Percentiles rank a stretch among this genome's conserved stretches.
Evolutionary conservation across 306 rosid species (phyloP).

Genomic region (Quercus cerris): DNA sequence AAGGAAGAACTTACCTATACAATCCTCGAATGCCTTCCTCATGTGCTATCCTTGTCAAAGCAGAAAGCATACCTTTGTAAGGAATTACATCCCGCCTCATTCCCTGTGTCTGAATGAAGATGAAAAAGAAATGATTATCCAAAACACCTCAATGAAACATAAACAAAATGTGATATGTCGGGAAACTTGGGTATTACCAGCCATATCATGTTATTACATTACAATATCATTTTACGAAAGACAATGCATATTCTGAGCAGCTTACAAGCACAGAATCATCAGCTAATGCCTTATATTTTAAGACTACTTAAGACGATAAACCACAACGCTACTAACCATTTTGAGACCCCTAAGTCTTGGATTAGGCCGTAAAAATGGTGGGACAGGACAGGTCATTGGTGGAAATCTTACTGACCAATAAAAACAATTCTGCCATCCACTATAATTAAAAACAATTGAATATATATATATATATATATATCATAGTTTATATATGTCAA

Average conservation of each 20-base stretch:
- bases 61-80: slow-evolving; percentile 80
- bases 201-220: neutral
- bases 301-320: neutral
- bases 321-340: neutral
- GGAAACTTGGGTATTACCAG: neutral
- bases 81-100: slow-evolving; percentile 87
- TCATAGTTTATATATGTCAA: too few relatives aligned
- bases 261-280: neutral
- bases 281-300: neutral
- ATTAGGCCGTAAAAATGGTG: neutral
- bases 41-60: slow-evolving; percentile 70
- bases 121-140: slow-evolving; percentile 20
- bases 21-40: slow-evolving; percentile 95
- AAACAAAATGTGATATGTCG: neutral
- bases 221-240: neutral
- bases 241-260: neutral
- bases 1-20: slow-evolving; percentile 60
- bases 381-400: neutral
- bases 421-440: neutral
- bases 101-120: slow-evolving; percentile 72
- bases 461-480: neutral
- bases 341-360: neutral
- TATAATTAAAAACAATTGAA: neutral
- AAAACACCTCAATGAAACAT: neutral
- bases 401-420: neutral